Evolutionary conservation across 352 stramenopile genomes (phyloP).

Genomic region (Globisporangium emineosum): DNA sequence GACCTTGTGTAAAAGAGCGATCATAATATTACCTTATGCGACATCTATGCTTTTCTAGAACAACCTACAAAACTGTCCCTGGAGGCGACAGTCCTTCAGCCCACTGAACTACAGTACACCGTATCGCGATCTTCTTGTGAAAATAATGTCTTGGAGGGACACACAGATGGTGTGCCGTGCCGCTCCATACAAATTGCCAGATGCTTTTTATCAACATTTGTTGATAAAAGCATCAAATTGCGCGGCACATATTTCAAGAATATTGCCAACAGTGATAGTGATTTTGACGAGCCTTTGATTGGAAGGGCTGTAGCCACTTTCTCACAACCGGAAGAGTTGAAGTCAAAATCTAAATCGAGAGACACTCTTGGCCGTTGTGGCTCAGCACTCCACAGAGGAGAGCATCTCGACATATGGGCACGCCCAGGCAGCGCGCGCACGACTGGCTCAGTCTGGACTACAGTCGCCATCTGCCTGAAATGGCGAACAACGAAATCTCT

Average conservation of each 20-base stretch:
- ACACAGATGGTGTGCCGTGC: not conserved
- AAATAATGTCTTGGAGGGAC: not conserved
- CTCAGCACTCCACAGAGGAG: not conserved
- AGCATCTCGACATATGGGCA: not conserved
- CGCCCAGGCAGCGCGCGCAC: too few relatives aligned
- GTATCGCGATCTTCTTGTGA: not conserved
- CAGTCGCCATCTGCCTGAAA: not conserved
- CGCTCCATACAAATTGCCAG: not conserved
- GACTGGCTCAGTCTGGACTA: not conserved
- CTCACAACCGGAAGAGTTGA: not conserved
- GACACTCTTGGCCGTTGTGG: not conserved
- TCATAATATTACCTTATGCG: not conserved
- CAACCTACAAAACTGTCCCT: constrained; percentile 1
- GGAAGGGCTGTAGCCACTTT: not conserved
- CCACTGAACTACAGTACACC: not conserved
- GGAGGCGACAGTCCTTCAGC: not conserved
- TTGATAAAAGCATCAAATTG: not conserved
- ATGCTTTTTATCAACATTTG: not conserved
- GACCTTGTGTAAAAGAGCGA: not conserved
- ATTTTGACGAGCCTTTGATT: not conserved
- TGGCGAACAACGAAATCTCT: not conserved
- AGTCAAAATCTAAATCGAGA: not conserved
- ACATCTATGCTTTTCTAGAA: not conserved
- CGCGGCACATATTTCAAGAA: not conserved
- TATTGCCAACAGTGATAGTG: too few relatives aligned